These are phyloP conservation scores for Ogataea paraovalis DNA, from an alignment of 805 yeast species.

Conservation along the genomic window DNA sequence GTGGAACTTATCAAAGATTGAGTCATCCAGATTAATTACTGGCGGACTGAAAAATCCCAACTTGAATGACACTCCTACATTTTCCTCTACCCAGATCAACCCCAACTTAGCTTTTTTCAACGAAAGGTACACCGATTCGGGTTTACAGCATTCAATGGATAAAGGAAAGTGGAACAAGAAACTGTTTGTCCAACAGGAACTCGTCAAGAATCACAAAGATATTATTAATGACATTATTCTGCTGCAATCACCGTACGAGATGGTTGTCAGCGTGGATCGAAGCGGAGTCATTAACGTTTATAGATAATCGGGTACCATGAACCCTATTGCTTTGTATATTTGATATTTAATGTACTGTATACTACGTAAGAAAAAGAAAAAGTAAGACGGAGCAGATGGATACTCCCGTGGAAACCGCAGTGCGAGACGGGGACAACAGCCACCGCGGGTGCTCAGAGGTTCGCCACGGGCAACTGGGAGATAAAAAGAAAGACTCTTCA, in stretches of 20 bases:
- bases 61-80: constrained; percentile 12
- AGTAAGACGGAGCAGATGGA: no score
- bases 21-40: constrained; percentile 31
- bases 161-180: constrained; percentile 4
- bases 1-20: constrained; percentile 36
- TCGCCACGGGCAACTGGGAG: no score
- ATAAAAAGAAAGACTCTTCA: no score
- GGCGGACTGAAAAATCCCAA: constrained; percentile 11
- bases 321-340: neutral
- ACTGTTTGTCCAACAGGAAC: constrained; percentile 37
- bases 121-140: constrained; percentile 30
- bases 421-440: no score
- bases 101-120: constrained; percentile 38
- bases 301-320: constrained; percentile 26
- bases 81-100: constrained; percentile 33
- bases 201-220: constrained; percentile 47
- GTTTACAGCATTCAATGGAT: constrained; percentile 4
- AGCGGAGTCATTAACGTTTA: constrained; percentile 63
- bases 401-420: no score
- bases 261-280: constrained; percentile 65
- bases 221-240: constrained; percentile 45
- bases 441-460: no score
- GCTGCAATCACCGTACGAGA: constrained; percentile 47
- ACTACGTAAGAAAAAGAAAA: no score
- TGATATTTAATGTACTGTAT: neutral